phyloP scores from a whole-genome alignment of 1,284 basidiomycete genomes.

The Peniophora sp. region DNA sequence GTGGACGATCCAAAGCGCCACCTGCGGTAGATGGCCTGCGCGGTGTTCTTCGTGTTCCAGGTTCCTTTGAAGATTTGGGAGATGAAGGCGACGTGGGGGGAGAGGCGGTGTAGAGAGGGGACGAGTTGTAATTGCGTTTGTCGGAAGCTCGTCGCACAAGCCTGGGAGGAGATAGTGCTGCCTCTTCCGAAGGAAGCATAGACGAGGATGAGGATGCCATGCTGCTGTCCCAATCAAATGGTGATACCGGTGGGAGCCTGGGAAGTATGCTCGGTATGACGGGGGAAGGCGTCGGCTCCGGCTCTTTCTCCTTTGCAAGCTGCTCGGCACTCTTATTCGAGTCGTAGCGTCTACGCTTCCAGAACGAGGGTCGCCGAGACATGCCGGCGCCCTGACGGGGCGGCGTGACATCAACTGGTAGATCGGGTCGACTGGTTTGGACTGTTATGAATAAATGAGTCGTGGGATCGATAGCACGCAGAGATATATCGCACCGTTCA shows the following conservation, averaged over 20 bases:
- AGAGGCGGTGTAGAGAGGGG: conserved; percentile 17
- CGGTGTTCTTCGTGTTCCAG: conserved; percentile 1
- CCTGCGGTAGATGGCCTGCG: conserved; percentile 24
- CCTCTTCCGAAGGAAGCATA: conserved; percentile 18
- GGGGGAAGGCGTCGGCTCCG: conserved; percentile 15
- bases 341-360: conserved; percentile 33
- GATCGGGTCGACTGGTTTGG: conserved; percentile 3
- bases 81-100: conserved; percentile 10
- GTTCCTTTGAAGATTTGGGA: conserved; percentile 2
- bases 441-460: not conserved
- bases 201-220: conserved; percentile 15
- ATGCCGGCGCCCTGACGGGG: conserved; percentile 25
- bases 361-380: conserved; percentile 48
- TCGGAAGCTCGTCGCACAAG: conserved; percentile 46
- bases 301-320: conserved; percentile 6
- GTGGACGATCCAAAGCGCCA: conserved; percentile 14
- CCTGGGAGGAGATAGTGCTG: conserved; percentile 23
- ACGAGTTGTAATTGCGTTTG: conserved; percentile 12
- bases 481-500: conserved; percentile 8
- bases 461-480: no score
- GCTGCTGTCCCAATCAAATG: conserved; percentile 36
- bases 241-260: conserved; percentile 40
- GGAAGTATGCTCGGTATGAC: conserved; percentile 28
- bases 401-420: conserved; percentile 6
- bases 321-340: conserved; percentile 18